phyloP scores from a whole-genome alignment of 768 basidiomycete genomes.

The Mycena metata region DNA sequence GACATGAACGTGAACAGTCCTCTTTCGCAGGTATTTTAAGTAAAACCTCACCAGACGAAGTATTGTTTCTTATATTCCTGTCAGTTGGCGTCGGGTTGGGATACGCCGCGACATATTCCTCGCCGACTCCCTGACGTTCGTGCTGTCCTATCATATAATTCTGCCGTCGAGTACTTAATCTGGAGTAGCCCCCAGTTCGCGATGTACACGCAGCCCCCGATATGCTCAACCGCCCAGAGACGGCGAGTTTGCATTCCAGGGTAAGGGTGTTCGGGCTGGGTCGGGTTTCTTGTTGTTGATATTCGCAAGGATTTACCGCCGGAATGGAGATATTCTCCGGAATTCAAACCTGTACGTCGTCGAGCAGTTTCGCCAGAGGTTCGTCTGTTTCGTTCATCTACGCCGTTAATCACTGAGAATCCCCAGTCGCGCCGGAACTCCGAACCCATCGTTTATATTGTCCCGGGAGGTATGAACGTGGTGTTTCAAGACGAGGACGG shows the following conservation, averaged over 20 bases:
- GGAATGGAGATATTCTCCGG: conserved; percentile 15
- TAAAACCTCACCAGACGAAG: not conserved
- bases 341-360: not conserved
- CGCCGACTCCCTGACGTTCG: conserved; percentile 20
- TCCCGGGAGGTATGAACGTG: conserved; percentile 74
- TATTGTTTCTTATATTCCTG: not conserved
- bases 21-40: conserved; percentile 34
- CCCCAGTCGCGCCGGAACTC: not conserved
- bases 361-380: conserved; percentile 19
- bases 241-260: not conserved
- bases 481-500: conserved; percentile 78
- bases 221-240: not conserved
- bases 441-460: conserved; percentile 59
- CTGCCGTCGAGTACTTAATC: not conserved
- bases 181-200: conserved; percentile 6
- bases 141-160: not conserved
- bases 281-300: too few relatives aligned
- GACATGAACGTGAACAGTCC: conserved; percentile 34
- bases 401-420: not conserved
- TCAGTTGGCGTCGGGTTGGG: conserved; percentile 31
- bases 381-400: not conserved
- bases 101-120: conserved; percentile 11
- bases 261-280: not conserved
- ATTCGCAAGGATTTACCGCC: conserved; percentile 1
- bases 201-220: not conserved